These are phyloP conservation scores for Candida arabinofermentans DNA, from an alignment of 805 yeast species.

Conservation along the genomic window DNA sequence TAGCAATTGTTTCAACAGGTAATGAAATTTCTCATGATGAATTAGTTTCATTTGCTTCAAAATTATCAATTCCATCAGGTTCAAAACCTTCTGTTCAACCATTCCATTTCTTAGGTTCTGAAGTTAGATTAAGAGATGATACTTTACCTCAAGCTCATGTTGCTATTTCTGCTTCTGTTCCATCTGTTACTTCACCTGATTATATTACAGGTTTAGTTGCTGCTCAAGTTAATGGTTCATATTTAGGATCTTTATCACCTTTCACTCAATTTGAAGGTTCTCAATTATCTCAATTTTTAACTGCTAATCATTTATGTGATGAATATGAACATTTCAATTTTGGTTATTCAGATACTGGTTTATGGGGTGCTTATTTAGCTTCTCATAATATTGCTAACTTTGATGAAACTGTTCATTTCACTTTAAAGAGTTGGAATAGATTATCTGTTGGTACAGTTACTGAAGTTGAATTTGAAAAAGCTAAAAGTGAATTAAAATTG, in stretches of 20 bases:
- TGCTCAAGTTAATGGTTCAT: slow-evolving; percentile 55
- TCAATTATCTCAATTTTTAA: slow-evolving; percentile 64
- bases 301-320: slow-evolving; percentile 71
- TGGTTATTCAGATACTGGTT: slow-evolving; percentile 73
- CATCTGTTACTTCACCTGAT: slow-evolving; percentile 56
- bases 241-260: slow-evolving; percentile 51
- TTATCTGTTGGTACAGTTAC: slow-evolving; percentile 64
- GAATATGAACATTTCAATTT: slow-evolving; percentile 66
- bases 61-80: slow-evolving; percentile 47
- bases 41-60: slow-evolving; percentile 62
- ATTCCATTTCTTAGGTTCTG: slow-evolving; percentile 78
- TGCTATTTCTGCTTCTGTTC: slow-evolving; percentile 73
- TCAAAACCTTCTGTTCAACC: slow-evolving; percentile 43
- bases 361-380: slow-evolving; percentile 78
- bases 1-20: slow-evolving; percentile 67
- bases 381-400: slow-evolving; percentile 54
- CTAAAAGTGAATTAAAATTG: slow-evolving; percentile 67
- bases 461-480: slow-evolving; percentile 75
- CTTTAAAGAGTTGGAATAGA: slow-evolving; percentile 86
- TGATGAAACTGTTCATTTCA: slow-evolving; percentile 78
- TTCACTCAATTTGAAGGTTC: slow-evolving; percentile 58
- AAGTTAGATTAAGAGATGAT: slow-evolving; percentile 85
- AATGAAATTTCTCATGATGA: slow-evolving; percentile 60
- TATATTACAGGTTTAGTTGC: slow-evolving; percentile 73
- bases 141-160: slow-evolving; percentile 78